These are phyloP conservation scores for Chytriomyces confervae DNA, from an alignment of 192 early-diverging fungal genomes.

Conservation along the genomic window DNA sequence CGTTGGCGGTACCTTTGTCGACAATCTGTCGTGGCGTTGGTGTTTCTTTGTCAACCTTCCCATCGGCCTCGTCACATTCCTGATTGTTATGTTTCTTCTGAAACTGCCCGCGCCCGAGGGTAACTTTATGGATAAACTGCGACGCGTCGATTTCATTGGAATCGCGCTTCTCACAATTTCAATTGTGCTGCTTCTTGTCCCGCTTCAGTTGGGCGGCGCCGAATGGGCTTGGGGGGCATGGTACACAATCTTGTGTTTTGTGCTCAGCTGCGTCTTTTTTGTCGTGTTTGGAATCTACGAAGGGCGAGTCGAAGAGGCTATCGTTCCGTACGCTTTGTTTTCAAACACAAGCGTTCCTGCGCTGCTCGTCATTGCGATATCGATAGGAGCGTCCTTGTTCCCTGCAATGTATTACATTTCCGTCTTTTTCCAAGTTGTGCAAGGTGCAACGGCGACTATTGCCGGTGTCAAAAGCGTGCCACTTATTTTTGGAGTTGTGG, in stretches of 20 bases:
- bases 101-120: constrained; percentile 58
- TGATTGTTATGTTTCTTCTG: constrained; percentile 58
- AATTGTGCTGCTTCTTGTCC: constrained; percentile 63
- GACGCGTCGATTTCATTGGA: constrained; percentile 67
- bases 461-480: constrained; percentile 77
- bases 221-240: constrained; percentile 63
- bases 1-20: constrained; percentile 76
- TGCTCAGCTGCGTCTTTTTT: constrained; percentile 63
- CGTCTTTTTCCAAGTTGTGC: constrained; percentile 81
- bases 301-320: constrained; percentile 55
- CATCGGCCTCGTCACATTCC: constrained; percentile 66
- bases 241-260: constrained; percentile 65
- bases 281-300: constrained; percentile 67
- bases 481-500: constrained; percentile 70
- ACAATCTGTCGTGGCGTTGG: constrained; percentile 52
- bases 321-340: constrained; percentile 69
- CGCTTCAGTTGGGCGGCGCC: constrained; percentile 72
- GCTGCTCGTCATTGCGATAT: constrained; percentile 34
- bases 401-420: constrained; percentile 73
- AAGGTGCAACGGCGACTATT: constrained; percentile 69
- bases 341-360: constrained; percentile 44
- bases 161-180: constrained; percentile 52
- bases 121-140: constrained; percentile 54
- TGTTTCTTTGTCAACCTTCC: constrained; percentile 76
- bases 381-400: constrained; percentile 40